These are phyloP conservation scores for Nigrospora sphaerica DNA, from an alignment of 2,329 filamentous ascomycete species.

Conservation along the genomic window DNA sequence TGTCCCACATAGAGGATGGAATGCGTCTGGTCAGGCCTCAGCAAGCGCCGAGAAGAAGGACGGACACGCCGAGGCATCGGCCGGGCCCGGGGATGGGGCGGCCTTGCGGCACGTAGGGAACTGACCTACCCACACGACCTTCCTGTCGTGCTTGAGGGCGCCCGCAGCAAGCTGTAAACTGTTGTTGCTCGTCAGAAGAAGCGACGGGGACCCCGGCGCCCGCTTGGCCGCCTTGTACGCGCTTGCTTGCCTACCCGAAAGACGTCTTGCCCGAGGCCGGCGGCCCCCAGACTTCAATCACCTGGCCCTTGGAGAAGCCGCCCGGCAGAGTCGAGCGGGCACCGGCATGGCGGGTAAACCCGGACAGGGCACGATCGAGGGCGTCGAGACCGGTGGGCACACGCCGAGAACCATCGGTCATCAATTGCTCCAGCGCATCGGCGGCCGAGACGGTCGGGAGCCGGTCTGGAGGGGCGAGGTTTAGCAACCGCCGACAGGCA, in stretches of 20 bases:
- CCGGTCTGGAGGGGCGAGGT: conserved; percentile 48
- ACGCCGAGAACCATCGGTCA: conserved; percentile 39
- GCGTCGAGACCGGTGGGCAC: conserved; percentile 48
- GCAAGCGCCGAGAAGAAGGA: conserved; percentile 6
- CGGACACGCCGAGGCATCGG: not conserved
- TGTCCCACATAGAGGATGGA: conserved; percentile 32
- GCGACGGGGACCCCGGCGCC: not conserved
- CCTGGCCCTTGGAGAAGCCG: conserved; percentile 67
- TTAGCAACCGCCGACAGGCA: too few species aligned
- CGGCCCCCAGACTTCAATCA: conserved; percentile 84
- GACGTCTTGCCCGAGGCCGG: conserved; percentile 81
- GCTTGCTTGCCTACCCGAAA: conserved; percentile 54
- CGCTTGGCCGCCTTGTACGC: not conserved
- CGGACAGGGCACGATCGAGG: conserved; percentile 43
- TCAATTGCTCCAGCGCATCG: conserved; percentile 57
- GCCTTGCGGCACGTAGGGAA: conserved; percentile 11
- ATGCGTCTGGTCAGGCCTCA: conserved; percentile 28
- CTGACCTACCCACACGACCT: conserved; percentile 79
- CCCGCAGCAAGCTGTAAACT: conserved; percentile 66
- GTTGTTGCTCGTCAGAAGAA: conserved; percentile 8
- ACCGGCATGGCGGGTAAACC: conserved; percentile 9
- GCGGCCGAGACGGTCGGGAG: conserved; percentile 72
- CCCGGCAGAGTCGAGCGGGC: conserved; percentile 20
- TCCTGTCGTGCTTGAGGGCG: conserved; percentile 51
- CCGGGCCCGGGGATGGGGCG: too few species aligned